Conservation (phyloP, 139 green algal species). For the Coccomyxa sp. region DNA sequence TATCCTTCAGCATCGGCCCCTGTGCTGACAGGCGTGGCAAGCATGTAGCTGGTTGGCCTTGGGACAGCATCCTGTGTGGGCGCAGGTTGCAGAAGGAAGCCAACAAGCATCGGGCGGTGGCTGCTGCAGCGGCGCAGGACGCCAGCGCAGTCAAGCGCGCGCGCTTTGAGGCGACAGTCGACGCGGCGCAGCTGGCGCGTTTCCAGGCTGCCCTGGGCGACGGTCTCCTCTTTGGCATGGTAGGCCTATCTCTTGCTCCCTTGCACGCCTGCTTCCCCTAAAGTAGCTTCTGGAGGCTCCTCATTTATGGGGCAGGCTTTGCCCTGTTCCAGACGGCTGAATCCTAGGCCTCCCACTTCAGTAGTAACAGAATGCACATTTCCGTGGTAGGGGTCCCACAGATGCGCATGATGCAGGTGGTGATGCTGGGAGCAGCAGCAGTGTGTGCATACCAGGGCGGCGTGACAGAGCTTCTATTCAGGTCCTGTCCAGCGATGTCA, state of each 20-base stretch:
- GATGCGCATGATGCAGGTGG: conserved; percentile 1
- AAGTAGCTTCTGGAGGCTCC: too few species aligned
- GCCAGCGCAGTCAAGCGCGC: not conserved
- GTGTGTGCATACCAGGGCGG: not conserved
- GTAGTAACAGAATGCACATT: too few species aligned
- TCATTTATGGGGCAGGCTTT: too few species aligned
- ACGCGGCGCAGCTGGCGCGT: not conserved
- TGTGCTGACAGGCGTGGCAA: not conserved
- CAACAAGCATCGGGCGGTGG: conserved; percentile 14
- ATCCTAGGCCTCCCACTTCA: too few species aligned
- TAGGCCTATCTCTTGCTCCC: not conserved
- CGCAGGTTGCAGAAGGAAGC: conserved; percentile 19
- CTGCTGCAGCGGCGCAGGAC: not conserved
- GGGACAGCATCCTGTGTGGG: not conserved
- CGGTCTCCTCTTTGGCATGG: not conserved
- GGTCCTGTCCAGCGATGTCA: not conserved
- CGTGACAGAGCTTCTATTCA: not conserved
- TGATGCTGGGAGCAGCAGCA: not conserved
- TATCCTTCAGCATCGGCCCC: not conserved
- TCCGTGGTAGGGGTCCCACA: too few species aligned
- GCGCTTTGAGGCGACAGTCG: too few species aligned
- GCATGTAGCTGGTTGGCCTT: not conserved
- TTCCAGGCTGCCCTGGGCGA: conserved; percentile 1
- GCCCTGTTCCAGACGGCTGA: too few species aligned
- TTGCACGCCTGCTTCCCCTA: too few species aligned